Evolutionary conservation across 148 eudicot species (phyloP).

Genomic region (Oxyria digyna): DNA sequence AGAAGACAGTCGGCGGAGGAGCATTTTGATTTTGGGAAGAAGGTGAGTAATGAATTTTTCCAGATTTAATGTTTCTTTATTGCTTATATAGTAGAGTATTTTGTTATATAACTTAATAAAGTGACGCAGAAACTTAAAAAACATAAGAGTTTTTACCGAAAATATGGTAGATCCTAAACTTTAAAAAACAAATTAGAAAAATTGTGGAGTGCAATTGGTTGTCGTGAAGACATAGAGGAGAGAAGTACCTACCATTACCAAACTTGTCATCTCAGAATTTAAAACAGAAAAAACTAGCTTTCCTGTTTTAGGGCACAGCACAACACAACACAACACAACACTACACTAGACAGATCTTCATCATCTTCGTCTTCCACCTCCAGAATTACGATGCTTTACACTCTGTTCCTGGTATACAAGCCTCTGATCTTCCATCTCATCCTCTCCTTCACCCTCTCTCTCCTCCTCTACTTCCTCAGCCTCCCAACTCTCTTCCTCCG

Average conservation of each 20-base stretch:
- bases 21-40: too few relatives aligned
- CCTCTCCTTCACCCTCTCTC: conserved; percentile 39
- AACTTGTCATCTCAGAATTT: background rate
- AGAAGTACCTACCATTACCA: background rate
- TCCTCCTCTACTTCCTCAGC: conserved; percentile 40
- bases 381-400: conserved; percentile 8
- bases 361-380: background rate
- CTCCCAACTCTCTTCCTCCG: conserved; percentile 52
- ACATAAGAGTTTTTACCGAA: too few relatives aligned
- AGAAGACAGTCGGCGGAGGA: too few relatives aligned
- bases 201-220: background rate
- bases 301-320: background rate
- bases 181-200: background rate
- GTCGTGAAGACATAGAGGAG: too few relatives aligned
- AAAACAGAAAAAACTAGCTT: background rate
- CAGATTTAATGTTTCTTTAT: too few relatives aligned
- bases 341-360: background rate
- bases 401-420: conserved; percentile 22
- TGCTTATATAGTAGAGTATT: too few relatives aligned
- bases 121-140: too few relatives aligned
- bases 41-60: too few relatives aligned
- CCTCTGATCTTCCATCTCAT: conserved; percentile 46
- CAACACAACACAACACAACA: background rate
- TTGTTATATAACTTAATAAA: too few relatives aligned
- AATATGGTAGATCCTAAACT: too few relatives aligned